Base-by-base conservation (phyloP, 306 rosid genomes). In the Lablab purpureus region DNA sequence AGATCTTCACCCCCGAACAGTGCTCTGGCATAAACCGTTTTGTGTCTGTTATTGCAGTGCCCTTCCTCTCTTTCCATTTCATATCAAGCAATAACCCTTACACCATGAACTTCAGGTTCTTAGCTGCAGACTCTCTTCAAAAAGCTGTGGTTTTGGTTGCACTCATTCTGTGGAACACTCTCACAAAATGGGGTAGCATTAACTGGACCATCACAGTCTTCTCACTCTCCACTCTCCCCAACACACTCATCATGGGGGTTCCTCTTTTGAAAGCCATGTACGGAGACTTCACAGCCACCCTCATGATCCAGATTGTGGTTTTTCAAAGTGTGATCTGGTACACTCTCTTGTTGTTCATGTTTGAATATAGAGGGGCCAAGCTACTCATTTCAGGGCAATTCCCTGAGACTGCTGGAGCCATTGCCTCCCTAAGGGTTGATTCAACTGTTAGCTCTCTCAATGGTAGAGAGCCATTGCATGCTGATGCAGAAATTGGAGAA, bases 251-350 rank as follows among this genome's bases (percentile, higher is more conserved):
- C 34, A 85, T 94, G 89, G 98, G 97, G 0, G 76, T 90, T 17
- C 98, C 98, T 0, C 86, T 94, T 4, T 49, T 94, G 9, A 82
- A 72, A 6, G 91, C 98, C 63, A 94, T 94, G 98, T 94, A 94
- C 1, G 98, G 98, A 0, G 88, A 87, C 1, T 87, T 83, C 72
- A 88, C 94, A 0, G 85, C 78, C 0, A 25, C 45, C n/a, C 90
- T 94, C 5, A 90, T 94, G 93, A 89, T 87, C n/a, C 97, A 92
- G 17, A 89, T 94, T 15, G 92, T 94, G 1, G 87, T 92, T 0
- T 67, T 94, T 4, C 98, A 94, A 21, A 52, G 89, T 27, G 81
- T 88, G 32, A 76, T 92, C 15, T 94, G 98, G 98, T 84, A 83
- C 78, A 94, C 90, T n/a, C 51, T 90, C 18, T 84, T 90, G 91